phyloP scores from a whole-genome alignment of 441 rosid genomes.

The Corymbia calophylla region DNA sequence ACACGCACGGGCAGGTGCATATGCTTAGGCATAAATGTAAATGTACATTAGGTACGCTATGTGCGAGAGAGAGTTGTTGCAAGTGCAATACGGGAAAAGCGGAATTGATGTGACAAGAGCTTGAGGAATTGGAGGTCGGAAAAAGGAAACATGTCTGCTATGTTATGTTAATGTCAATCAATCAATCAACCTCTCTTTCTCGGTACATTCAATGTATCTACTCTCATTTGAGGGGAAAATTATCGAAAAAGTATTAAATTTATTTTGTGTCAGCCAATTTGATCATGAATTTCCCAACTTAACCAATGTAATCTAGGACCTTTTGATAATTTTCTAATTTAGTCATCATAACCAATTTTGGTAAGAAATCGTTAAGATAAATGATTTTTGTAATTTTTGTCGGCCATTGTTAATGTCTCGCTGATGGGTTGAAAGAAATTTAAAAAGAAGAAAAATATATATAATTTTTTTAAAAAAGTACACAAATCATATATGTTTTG shows the following conservation, averaged over 20 bases:
- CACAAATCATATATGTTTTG: too few relatives aligned
- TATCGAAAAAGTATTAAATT: neutral
- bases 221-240: neutral
- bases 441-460: too few relatives aligned
- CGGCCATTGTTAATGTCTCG: rapidly evolving
- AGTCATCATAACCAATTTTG: neutral
- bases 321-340: neutral
- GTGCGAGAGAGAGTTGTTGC: neutral
- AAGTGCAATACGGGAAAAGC: neutral
- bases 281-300: neutral
- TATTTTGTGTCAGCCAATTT: rapidly evolving
- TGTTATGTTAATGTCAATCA: neutral
- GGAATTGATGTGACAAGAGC: neutral
- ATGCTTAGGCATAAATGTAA: neutral
- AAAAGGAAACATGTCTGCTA: neutral
- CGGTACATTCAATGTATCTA: neutral
- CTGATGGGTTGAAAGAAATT: neutral
- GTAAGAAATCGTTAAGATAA: rapidly evolving
- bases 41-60: neutral
- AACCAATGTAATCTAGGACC: rapidly evolving
- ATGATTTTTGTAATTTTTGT: neutral
- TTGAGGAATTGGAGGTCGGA: neutral
- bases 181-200: neutral
- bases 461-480: too few relatives aligned
- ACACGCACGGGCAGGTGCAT: neutral